phyloP scores from a whole-genome alignment of 495 filamentous ascomycete genomes.

The Rhypophila decipiens region DNA sequence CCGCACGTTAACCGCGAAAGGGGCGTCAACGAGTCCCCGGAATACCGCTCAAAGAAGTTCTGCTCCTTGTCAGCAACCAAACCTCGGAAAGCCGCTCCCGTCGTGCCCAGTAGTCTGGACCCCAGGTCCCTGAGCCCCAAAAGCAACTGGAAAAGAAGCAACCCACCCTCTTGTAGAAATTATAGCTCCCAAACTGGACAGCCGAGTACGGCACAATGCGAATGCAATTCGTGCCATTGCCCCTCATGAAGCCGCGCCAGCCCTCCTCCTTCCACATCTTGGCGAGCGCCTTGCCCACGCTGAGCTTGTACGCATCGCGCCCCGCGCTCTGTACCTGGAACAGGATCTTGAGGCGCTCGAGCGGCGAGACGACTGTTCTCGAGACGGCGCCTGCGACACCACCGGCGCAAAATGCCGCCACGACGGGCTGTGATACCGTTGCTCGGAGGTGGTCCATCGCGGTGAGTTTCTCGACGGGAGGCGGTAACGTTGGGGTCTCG shows the following conservation, averaged over 20 bases:
- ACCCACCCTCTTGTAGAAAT: slow-evolving; percentile 88
- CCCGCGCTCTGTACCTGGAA: slow-evolving; percentile 90
- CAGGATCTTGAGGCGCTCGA: slow-evolving; percentile 95
- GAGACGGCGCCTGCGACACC: slow-evolving; percentile 96
- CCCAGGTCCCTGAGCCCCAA: slow-evolving; percentile 1
- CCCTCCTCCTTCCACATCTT: slow-evolving; percentile 98
- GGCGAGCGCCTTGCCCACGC: slow-evolving; percentile 75
- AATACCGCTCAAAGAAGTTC: slow-evolving; percentile 68
- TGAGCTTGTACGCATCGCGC: slow-evolving; percentile 85
- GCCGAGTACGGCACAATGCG: slow-evolving; percentile 97
- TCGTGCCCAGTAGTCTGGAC: too few relatives aligned
- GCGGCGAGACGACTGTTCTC: slow-evolving; percentile 88
- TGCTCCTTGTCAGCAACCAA: slow-evolving; percentile 5
- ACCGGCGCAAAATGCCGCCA: slow-evolving; percentile 91
- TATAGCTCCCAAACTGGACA: slow-evolving; percentile 96
- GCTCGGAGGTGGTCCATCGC: slow-evolving; percentile 29
- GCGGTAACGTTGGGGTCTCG: background rate
- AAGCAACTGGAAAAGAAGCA: background rate
- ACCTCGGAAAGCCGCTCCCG: background rate
- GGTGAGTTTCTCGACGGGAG: slow-evolving; percentile 5
- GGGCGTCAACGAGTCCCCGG: slow-evolving; percentile 61
- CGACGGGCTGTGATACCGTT: slow-evolving; percentile 67
- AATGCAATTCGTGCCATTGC: slow-evolving; percentile 97
- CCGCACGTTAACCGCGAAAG: slow-evolving; percentile 72
- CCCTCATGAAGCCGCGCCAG: slow-evolving; percentile 91